These are phyloP conservation scores for Phytophthora foliorum DNA, from an alignment of 352 stramenopile genomes.

Conservation along the genomic window DNA sequence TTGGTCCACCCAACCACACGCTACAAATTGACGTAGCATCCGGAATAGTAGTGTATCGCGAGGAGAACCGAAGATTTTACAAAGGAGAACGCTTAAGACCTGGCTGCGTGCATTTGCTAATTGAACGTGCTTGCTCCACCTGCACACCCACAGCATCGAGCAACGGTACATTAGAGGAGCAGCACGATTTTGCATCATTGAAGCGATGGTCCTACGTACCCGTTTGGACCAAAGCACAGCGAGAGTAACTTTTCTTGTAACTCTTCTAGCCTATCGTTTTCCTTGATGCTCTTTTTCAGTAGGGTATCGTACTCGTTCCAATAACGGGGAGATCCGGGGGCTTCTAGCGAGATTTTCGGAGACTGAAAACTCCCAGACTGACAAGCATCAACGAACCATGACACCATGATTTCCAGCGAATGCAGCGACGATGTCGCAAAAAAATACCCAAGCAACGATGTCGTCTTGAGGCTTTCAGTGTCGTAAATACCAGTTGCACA, in stretches of 20 bases:
- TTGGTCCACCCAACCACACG: constrained; percentile 39
- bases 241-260: constrained; percentile 41
- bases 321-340: constrained; percentile 16
- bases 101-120: constrained; percentile 9
- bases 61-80: constrained; percentile 56
- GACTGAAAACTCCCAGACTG: constrained; percentile 25
- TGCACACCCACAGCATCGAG: constrained; percentile 15
- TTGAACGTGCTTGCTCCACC: constrained; percentile 43
- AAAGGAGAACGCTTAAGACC: constrained; percentile 43
- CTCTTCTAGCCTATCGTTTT: constrained; percentile 13
- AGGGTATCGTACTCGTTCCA: constrained; percentile 17
- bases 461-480: constrained; percentile 3
- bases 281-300: not conserved
- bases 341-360: not conserved
- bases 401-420: constrained; percentile 30
- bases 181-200: not conserved
- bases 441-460: constrained; percentile 36
- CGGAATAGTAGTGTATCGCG: constrained; percentile 51
- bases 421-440: constrained; percentile 22
- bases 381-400: constrained; percentile 44
- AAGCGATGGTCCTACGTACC: constrained; percentile 29
- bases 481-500: constrained; percentile 6
- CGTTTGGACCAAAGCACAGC: constrained; percentile 39
- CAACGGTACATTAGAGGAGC: not conserved
- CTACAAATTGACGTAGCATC: constrained; percentile 56